Base-by-base conservation (phyloP, 2,329 filamentous ascomycete species). In the Zasmidium citrigriseum region DNA sequence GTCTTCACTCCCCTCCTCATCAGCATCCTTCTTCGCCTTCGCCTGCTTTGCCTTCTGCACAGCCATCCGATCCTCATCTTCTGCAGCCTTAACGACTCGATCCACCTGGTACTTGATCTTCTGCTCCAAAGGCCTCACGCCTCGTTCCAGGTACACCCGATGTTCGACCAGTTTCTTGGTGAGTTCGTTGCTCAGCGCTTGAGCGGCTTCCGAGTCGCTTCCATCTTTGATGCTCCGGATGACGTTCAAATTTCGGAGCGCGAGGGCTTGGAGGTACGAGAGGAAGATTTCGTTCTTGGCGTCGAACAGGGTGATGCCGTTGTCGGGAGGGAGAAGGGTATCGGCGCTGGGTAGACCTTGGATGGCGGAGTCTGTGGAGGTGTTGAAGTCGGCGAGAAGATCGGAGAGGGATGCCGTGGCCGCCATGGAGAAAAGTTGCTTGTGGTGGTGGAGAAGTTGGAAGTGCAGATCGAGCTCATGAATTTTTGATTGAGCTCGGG, bases 231-330 rank as follows among this genome's bases (percentile, higher is more conserved):
- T 65, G 67, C 65, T 70, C 12, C 72, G 64, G 3, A 75, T 72
- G 14, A 75, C 70, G 48, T 68, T 70, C 60, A 75, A 54, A 71
- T 86, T 86, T 58, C 90, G 86, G 20, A 98, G 76, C 46, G 95
- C 90, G 3, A 98, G 85, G 69, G 96, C 96, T 70, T 99, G 93
- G 0, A 99, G 82, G 76, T 99, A 99, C 3, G 93, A 93, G 41
- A 99, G 86, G 18, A 99, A 86, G n/a, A 99, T 83, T 73, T 99
- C 95, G 76, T 96, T 98, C 79, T 99, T 99, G 64, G 91, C 87
- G 72, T 98, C 92, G 69, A 99, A 87, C 1, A 99, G 86, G 0
- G 95, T 97, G 58, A 99, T 95, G 71, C 95, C 93, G 68, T 96
- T 87, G 64, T 88, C 82, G 1, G 90, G 88, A n/a, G 90, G 85